Evolutionary conservation across 371 early-diverging fungal genomes (phyloP).

Genomic region (Saksenaea vasiformis): DNA sequence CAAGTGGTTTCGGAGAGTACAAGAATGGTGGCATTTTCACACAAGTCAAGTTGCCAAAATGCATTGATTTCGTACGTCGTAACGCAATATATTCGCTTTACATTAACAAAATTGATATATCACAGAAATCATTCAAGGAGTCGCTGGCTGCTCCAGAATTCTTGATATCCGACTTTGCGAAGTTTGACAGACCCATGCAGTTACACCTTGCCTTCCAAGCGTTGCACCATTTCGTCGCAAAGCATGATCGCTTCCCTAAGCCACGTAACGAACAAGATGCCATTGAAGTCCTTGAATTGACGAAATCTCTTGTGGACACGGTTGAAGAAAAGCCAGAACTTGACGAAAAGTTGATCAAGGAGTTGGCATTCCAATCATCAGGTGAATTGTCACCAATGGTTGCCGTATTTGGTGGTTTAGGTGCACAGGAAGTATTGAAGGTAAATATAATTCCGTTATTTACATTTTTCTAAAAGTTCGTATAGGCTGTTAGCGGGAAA

Average conservation of each 20-base stretch:
- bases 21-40: conserved; percentile 87
- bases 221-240: conserved; percentile 72
- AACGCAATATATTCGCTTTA: background rate
- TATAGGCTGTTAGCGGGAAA: conserved; percentile 83
- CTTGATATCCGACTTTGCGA: conserved; percentile 93
- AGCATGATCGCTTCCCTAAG: conserved; percentile 56
- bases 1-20: conserved; percentile 73
- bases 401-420: conserved; percentile 98
- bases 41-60: conserved; percentile 92
- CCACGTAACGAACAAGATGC: conserved; percentile 72
- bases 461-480: conserved; percentile 13
- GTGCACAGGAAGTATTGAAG: conserved; percentile 99
- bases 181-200: conserved; percentile 93
- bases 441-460: conserved; percentile 33
- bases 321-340: conserved; percentile 72
- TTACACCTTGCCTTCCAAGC: conserved; percentile 95
- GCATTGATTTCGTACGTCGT: conserved; percentile 74
- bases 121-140: conserved; percentile 71
- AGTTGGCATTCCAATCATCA: conserved; percentile 84
- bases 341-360: conserved; percentile 85
- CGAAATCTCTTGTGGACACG: conserved; percentile 53
- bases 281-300: conserved; percentile 56
- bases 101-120: background rate
- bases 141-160: conserved; percentile 85
- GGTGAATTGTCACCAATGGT: conserved; percentile 97